phyloP scores from a whole-genome alignment of 148 eudicot species.

The Fagopyrum homotropicum region DNA sequence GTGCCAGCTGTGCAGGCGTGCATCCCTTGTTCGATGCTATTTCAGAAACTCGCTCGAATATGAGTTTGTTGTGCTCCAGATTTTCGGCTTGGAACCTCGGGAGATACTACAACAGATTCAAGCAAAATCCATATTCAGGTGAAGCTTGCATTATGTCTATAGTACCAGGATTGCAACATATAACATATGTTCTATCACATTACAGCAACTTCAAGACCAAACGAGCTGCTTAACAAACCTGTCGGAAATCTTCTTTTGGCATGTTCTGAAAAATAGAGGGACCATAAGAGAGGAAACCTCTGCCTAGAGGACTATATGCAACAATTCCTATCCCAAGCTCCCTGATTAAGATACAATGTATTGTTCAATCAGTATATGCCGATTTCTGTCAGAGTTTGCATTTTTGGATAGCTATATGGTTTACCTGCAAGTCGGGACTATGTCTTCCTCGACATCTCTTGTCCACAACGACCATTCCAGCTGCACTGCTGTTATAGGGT shows the following conservation, averaged over 20 bases:
- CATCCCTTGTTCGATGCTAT: constrained; percentile 32
- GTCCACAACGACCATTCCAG: neutral
- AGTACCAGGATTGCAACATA: too few relatives aligned
- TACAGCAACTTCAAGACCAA: neutral
- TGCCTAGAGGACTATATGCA: too few relatives aligned
- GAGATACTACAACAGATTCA: constrained; percentile 13
- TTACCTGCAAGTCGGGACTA: constrained; percentile 19
- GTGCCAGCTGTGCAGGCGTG: constrained; percentile 37
- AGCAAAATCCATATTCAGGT: neutral
- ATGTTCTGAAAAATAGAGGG: too few relatives aligned
- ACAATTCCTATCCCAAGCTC: neutral
- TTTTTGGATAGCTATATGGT: neutral
- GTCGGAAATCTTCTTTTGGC: neutral
- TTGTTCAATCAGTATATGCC: too few relatives aligned
- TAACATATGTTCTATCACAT: neutral
- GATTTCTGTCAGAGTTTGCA: too few relatives aligned
- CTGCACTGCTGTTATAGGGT: constrained; percentile 19
- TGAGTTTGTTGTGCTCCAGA: constrained; percentile 29
- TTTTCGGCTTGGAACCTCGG: constrained; percentile 37
- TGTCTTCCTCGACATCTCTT: constrained; percentile 18
- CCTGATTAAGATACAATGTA: neutral
- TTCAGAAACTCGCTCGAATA: constrained; percentile 27
- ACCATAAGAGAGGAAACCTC: too few relatives aligned
- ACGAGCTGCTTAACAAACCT: constrained; percentile 3
- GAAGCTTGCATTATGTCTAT: neutral